Evolutionary conservation across 108 stramenopile genomes (phyloP), one percentile per base, ranked within the genome.

Genomic region (Asterionellopsis glacialis): DNA sequence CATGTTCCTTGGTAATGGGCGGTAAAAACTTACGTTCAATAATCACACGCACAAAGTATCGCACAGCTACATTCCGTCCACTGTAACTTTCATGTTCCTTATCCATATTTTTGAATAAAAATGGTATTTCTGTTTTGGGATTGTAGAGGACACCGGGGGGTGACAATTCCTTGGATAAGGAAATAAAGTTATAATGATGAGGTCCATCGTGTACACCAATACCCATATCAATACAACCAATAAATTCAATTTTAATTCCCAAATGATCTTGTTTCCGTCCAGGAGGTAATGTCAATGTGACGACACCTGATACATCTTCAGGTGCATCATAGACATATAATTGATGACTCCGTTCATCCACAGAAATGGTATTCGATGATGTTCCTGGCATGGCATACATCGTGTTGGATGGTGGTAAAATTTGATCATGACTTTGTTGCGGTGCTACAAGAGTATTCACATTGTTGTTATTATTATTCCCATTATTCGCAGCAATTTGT

Each of bases 181-280:
- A 90, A 23, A 95, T 90, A 65, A 99, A 99, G 68, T 97, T 94
- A 65, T 94, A 88, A 45, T 76, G 74, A 5, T 88, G 85, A 13
- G 79, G 77, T 38, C 86, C 86, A 55, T 92, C 91, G 41, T 87
- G 79, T 11, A 80, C 69, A 45, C 85, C 91, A n/a, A 75, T 69
- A 52, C 88, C 84, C 87, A 96, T 89, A 67, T 97, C 94, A 72
- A 98, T 96, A 51, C 95, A 85, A 16, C 98, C 98, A 53, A 99
- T 85, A 61, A 98, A 84, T 68, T 99, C 96, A 11, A 97, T 84
- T 66, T 94, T 95, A 58, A 99, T 89, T 19, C 98, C 98, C 62
- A 93, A 55, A 76, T 99, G 98, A 61, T 99, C 98, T 45, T 93
- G 68, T 71, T 96, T 97, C 65, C 96, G 96, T 23, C 96, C 97